These are phyloP conservation scores for Geotrichum reessii DNA, from an alignment of 1,139 yeast species.

Conservation along the genomic window DNA sequence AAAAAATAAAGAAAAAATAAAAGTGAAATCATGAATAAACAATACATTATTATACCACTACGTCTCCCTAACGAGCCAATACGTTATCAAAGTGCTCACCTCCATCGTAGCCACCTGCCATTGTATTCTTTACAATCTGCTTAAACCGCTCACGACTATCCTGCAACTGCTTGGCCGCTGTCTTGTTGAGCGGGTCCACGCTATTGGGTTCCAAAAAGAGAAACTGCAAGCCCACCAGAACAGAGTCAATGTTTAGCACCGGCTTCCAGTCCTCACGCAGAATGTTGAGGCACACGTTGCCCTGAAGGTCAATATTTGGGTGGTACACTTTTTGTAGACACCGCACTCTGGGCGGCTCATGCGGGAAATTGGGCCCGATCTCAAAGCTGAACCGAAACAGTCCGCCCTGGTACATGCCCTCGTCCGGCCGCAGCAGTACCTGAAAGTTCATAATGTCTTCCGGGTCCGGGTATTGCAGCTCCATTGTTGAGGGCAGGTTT, in stretches of 20 bases:
- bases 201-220: constrained; percentile 88
- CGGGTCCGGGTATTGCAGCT: constrained; percentile 51
- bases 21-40: too few species aligned
- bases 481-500: constrained; percentile 60
- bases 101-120: constrained; percentile 67
- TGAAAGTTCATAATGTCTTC: constrained; percentile 56
- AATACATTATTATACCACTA: too few species aligned
- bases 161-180: constrained; percentile 73
- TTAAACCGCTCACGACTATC: constrained; percentile 53
- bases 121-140: constrained; percentile 53
- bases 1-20: too few species aligned
- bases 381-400: constrained; percentile 58
- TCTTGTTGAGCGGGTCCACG: constrained; percentile 85
- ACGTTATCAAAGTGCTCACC: constrained; percentile 61
- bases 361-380: constrained; percentile 73
- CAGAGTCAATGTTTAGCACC: constrained; percentile 65
- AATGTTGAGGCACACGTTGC: constrained; percentile 87
- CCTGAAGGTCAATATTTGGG: constrained; percentile 86
- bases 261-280: constrained; percentile 96
- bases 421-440: constrained; percentile 62
- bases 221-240: constrained; percentile 79
- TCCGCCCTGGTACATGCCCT: constrained; percentile 74
- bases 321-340: constrained; percentile 74
- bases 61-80: not conserved
- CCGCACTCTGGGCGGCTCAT: constrained; percentile 83